Evolutionary conservation across 768 basidiomycete genomes (phyloP), one percentile per base, ranked within the genome.

Genomic region (Lentinula lateritia): DNA sequence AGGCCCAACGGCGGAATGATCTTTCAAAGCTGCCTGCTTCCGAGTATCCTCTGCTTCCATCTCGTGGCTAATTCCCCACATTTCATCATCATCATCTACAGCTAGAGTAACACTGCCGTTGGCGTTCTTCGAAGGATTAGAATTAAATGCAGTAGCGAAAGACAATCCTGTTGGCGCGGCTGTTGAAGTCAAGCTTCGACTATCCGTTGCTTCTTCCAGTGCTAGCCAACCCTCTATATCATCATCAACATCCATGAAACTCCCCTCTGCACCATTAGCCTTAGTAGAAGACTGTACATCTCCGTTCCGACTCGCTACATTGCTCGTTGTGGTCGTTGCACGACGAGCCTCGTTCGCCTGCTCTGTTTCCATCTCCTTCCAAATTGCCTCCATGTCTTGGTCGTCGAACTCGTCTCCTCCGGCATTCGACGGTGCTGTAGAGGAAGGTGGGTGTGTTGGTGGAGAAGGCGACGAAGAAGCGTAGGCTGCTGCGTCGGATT

Each of bases 11-110:
- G 23, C 28, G n/a, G 43, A n/a, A n/a, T n/a, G 12, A 15, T n/a
- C 57, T 28, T 16, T 32, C 5, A 41, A 23, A 45, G 13, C 32
- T 32, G 12, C 58, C 45, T 48, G 38, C 42, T 58, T 58, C 2
- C 62, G 34, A 60, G 61, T 16, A 50, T 66, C 62, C 62, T 69
- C 70, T 3, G 36, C n/a, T 52, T 84, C 86, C 38, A 85, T 72
- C 68, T 89, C 84, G 43, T 80, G 68, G 58, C 90, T 73, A 45
- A 88, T 77, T 64, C 86, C 81, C 86, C 92, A 92, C 80, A 91
- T 83, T 6, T 90, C 89, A 45, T 84, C 83, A 38, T 89, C 86
- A 6, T 83, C 82, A 15, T 74, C 70, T 1, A 58, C 55, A 12
- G 23, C n/a, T 9, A 60, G 23, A 6, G 57, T 43, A 3, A 41